These are phyloP conservation scores for Wickerhamiella parazyma DNA, from an alignment of 805 yeast species.

Conservation along the genomic window DNA sequence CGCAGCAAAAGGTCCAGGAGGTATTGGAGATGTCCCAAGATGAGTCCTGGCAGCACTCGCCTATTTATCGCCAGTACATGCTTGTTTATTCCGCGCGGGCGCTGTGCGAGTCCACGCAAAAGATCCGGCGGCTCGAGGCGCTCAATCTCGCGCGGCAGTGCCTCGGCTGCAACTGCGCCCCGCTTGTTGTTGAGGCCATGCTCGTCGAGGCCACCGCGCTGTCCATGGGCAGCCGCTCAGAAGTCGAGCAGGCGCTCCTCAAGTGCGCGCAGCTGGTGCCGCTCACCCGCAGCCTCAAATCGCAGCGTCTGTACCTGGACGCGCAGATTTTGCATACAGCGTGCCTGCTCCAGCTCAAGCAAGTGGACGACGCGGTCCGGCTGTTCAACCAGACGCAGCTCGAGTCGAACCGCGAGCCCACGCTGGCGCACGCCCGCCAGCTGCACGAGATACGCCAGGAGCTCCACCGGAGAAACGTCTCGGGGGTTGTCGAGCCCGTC, in stretches of 20 bases:
- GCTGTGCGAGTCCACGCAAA: constrained; percentile 2
- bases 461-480: background rate
- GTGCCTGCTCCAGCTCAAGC: constrained; percentile 4
- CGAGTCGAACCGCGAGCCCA: background rate
- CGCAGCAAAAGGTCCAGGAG: constrained; percentile 1
- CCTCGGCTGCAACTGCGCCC: constrained; percentile 1
- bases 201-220: background rate
- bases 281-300: background rate
- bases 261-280: background rate
- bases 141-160: constrained; percentile 3
- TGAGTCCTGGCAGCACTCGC: background rate
- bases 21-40: background rate
- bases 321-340: background rate
- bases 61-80: background rate
- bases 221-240: background rate
- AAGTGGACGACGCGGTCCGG: background rate
- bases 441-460: background rate
- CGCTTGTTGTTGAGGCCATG: background rate
- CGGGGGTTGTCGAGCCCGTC: background rate
- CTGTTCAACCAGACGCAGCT: constrained; percentile 1
- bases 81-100: constrained; percentile 4
- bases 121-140: constrained; percentile 5
- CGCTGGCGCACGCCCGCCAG: constrained; percentile 2
- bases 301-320: background rate
- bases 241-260: background rate